A percentile compares a stretch with the other conserved stretches of the same genome.
These are phyloP conservation scores for Castanospermum australe DNA, from an alignment of 306 rosid species.

Conservation along the genomic window DNA sequence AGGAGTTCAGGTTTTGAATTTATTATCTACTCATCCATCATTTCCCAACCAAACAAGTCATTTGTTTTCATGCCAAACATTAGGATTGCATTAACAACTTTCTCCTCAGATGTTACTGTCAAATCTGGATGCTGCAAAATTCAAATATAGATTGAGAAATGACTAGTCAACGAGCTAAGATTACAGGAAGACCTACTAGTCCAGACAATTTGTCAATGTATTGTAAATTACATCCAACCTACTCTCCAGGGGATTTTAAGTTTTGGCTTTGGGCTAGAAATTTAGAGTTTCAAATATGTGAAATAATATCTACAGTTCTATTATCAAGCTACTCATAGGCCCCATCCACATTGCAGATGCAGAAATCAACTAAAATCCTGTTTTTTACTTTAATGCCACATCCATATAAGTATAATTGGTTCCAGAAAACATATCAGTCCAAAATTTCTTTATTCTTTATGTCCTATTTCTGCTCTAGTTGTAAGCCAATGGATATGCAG, in stretches of 20 bases:
- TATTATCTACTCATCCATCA: conserved; percentile 63
- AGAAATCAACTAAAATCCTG: conserved; percentile 3
- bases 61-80: conserved; percentile 75
- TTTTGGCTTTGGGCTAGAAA: conserved; percentile 3
- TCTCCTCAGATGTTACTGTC: conserved; percentile 95
- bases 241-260: not conserved
- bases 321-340: conserved; percentile 3
- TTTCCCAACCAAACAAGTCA: conserved; percentile 72
- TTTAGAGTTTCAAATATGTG: conserved; percentile 14
- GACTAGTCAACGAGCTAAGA: conserved; percentile 4
- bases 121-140: conserved; percentile 89
- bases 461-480: not conserved
- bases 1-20: conserved; percentile 63
- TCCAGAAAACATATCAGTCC: not conserved
- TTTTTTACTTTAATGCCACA: not conserved
- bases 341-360: conserved; percentile 11
- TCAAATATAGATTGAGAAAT: conserved; percentile 25
- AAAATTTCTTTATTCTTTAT: not conserved
- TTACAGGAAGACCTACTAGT: not conserved
- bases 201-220: conserved; percentile 11
- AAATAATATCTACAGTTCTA: conserved; percentile 10
- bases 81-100: conserved; percentile 81
- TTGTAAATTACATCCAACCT: conserved; percentile 6
- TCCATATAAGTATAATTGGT: not conserved
- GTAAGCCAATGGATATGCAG: not conserved